Evolutionary conservation across 805 yeast genomes (phyloP).

Genomic region (Debaryomyces hansenii): DNA sequence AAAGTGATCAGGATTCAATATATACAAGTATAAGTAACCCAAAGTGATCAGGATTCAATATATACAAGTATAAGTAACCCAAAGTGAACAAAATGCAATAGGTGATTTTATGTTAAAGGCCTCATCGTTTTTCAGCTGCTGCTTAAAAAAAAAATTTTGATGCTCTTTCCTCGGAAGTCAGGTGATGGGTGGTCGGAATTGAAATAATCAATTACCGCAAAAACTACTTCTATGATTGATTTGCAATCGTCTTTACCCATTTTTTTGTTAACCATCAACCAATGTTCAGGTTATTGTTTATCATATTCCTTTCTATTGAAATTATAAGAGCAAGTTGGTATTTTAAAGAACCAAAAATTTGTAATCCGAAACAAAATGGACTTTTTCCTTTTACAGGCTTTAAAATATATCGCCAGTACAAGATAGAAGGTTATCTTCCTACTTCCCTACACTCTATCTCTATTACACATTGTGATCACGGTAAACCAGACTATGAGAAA

Average conservation of each 20-base stretch:
- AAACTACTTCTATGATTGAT: not conserved
- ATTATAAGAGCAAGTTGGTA: constrained; percentile 16
- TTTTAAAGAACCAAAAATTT: constrained; percentile 26
- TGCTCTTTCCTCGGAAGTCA: not conserved
- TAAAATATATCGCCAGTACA: constrained; percentile 50
- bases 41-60: not conserved
- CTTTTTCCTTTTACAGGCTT: constrained; percentile 53
- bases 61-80: not conserved
- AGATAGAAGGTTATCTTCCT: constrained; percentile 35
- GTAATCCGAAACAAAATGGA: constrained; percentile 31
- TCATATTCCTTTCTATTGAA: not conserved
- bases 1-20: not conserved
- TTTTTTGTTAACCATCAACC: not conserved
- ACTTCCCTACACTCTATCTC: constrained; percentile 45
- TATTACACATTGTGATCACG: constrained; percentile 53
- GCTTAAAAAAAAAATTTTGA: constrained; percentile 3
- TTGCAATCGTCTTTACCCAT: not conserved
- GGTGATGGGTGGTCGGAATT: not conserved
- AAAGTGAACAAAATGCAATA: not conserved
- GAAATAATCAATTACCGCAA: constrained; percentile 3
- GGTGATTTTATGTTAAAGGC: not conserved
- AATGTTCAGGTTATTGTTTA: not conserved
- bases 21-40: not conserved
- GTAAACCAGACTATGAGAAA: constrained; percentile 46
- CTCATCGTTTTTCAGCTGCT: not conserved